These are phyloP conservation scores for Diaporthe ampelina DNA, from an alignment of 2,329 filamentous ascomycete genomes.

Conservation along the genomic window DNA sequence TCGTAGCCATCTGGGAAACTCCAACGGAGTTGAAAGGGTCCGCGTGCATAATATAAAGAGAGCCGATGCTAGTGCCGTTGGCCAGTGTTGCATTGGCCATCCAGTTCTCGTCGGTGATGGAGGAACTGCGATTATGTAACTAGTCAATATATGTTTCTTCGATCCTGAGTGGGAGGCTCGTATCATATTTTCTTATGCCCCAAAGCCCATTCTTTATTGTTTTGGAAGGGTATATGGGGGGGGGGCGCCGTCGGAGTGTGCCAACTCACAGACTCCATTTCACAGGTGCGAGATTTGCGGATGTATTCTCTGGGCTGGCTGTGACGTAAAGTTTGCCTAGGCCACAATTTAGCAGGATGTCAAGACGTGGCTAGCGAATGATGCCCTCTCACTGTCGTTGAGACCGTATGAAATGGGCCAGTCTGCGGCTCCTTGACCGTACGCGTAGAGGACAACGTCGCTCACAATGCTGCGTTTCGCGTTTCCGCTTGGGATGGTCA, in stretches of 20 bases:
- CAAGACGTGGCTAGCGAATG: neutral
- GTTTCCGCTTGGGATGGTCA: constrained; percentile 19
- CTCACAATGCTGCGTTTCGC: constrained; percentile 41
- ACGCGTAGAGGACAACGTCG: constrained; percentile 43
- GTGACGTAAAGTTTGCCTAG: constrained; percentile 1
- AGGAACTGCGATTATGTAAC: constrained; percentile 8
- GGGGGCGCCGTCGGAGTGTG: accelerated
- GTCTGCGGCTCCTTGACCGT: constrained; percentile 41
- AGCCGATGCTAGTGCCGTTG: constrained; percentile 43
- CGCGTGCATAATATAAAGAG: constrained; percentile 37
- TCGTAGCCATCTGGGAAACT: constrained; percentile 21
- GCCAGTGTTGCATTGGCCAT: constrained; percentile 43
- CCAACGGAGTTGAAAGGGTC: constrained; percentile 30
- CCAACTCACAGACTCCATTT: constrained; percentile 5
- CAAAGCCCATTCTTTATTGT: too few species aligned
- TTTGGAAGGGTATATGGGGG: too few species aligned
- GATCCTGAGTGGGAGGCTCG: neutral
- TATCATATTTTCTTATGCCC: too few species aligned
- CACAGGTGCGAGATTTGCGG: constrained; percentile 8
- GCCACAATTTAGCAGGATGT: neutral
- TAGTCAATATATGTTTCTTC: neutral
- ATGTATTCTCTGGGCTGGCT: neutral
- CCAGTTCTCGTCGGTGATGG: constrained; percentile 43
- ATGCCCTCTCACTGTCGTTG: constrained; percentile 41
- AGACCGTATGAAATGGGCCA: constrained; percentile 43